Percentiles rank a stretch among this genome's conserved stretches.
Evolutionary conservation across 2,329 filamentous ascomycete genomes (phyloP).

Genomic region (Aspergillus tanneri): DNA sequence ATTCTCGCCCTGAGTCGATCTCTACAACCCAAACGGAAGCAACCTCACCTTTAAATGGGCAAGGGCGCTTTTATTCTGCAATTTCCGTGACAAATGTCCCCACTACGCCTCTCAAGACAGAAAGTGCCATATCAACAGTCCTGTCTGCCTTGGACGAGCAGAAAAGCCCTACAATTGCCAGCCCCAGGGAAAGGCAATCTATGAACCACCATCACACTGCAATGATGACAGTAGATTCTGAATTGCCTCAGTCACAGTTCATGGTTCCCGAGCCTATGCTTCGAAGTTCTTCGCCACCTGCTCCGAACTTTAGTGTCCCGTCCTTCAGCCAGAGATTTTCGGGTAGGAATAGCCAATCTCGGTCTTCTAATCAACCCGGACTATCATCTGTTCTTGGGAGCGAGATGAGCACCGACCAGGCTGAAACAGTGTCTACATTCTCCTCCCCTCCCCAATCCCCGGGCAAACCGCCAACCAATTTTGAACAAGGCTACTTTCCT

Average conservation of each 20-base stretch:
- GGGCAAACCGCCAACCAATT: conserved; percentile 26
- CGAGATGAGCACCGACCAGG: conserved; percentile 14
- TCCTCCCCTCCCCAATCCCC: conserved; percentile 37
- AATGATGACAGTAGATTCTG: conserved; percentile 20
- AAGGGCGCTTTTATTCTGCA: conserved; percentile 20
- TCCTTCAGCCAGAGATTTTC: conserved; percentile 42
- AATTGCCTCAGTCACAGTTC: conserved; percentile 23
- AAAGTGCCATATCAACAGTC: conserved; percentile 15
- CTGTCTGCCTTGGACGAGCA: conserved; percentile 15
- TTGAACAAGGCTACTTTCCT: conserved; percentile 20
- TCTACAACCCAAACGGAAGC: conserved; percentile 30
- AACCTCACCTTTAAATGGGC: conserved; percentile 12
- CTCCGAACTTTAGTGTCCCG: conserved; percentile 45
- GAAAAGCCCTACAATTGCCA: conserved; percentile 24
- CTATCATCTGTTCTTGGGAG: conserved; percentile 16
- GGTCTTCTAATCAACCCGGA: conserved; percentile 17
- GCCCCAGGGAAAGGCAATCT: conserved; percentile 29
- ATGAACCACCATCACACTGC: conserved; percentile 18
- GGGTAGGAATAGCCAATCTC: conserved; percentile 18
- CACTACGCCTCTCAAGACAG: conserved; percentile 18
- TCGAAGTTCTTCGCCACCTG: conserved; percentile 35
- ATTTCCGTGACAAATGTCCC: conserved; percentile 17
- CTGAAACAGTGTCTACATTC: conserved; percentile 23
- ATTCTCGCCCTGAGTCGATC: conserved; percentile 31
- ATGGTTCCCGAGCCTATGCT: conserved; percentile 25